These are phyloP conservation scores for Primulina huaijiensis DNA, from an alignment of 257 asterid species.

Conservation along the genomic window DNA sequence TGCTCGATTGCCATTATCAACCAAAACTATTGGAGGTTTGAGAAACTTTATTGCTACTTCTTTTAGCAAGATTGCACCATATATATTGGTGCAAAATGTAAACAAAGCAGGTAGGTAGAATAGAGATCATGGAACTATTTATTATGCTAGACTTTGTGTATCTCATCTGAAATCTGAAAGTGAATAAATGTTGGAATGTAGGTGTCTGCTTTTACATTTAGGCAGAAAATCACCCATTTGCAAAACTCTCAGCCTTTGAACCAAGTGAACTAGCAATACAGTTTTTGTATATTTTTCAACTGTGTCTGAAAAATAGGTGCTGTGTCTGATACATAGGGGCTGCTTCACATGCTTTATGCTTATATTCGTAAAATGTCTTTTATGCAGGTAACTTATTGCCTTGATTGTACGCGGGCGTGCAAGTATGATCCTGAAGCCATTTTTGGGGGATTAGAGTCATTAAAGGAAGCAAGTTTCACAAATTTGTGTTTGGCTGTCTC, in stretches of 20 bases:
- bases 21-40: slow-evolving; percentile 88
- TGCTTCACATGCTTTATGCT: slow-evolving; percentile 15
- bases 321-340: background rate
- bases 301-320: background rate
- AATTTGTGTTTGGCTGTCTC: slow-evolving; percentile 85
- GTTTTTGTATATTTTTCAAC: background rate
- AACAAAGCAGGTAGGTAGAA: background rate
- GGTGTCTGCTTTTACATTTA: background rate
- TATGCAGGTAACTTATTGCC: slow-evolving; percentile 88
- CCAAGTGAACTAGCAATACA: background rate
- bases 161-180: background rate
- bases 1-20: slow-evolving; percentile 68
- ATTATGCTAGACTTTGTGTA: background rate
- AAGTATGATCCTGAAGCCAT: slow-evolving; percentile 67
- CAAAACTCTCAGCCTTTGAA: background rate
- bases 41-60: slow-evolving; percentile 5
- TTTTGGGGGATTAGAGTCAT: slow-evolving; percentile 39
- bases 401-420: slow-evolving; percentile 91
- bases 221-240: background rate
- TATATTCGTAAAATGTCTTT: slow-evolving; percentile 4
- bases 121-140: background rate
- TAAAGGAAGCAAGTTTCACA: slow-evolving; percentile 70
- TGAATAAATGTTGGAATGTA: background rate
- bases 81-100: slow-evolving; percentile 6
- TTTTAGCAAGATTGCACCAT: slow-evolving; percentile 6